Percentiles rank a stretch among this genome's conserved stretches.
phyloP scores from a whole-genome alignment of 2,329 filamentous ascomycete genomes.

The Sarocladiaceae sp. region DNA sequence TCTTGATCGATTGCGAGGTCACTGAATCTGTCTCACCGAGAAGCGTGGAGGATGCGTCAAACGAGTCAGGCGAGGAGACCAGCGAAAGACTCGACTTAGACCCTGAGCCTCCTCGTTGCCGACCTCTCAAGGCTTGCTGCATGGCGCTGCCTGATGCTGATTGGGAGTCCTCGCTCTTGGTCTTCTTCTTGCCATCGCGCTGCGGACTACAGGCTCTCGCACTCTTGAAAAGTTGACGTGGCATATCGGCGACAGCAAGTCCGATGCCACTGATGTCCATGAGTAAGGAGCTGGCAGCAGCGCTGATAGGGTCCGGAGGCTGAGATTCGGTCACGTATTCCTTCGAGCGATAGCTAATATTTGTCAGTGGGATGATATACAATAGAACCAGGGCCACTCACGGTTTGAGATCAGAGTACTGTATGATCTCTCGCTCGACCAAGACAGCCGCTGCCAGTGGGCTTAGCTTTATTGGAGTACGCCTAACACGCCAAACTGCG shows the following conservation, averaged over 20 bases:
- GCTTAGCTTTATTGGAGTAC: conserved; percentile 64
- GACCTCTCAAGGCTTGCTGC: neutral
- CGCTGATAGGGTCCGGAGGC: conserved; percentile 74
- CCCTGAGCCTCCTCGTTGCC: neutral
- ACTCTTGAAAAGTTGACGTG: conserved; percentile 50
- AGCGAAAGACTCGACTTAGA: neutral
- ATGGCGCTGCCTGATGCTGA: neutral
- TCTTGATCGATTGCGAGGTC: neutral
- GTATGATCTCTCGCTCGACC: conserved; percentile 58
- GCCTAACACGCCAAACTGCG: conserved; percentile 71
- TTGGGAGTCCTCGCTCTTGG: neutral
- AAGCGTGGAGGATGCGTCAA: neutral
- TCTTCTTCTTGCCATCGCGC: neutral
- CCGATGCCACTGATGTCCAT: conserved; percentile 77
- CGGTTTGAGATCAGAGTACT: conserved; percentile 70
- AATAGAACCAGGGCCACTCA: conserved; percentile 35
- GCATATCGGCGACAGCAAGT: conserved; percentile 76
- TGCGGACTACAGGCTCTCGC: neutral
- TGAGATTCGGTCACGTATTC: conserved; percentile 78
- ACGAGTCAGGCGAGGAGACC: neutral
- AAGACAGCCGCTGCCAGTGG: conserved; percentile 68
- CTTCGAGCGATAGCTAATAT: conserved; percentile 38
- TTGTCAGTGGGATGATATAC: neutral
- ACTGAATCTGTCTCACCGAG: neutral
- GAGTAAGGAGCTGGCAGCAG: conserved; percentile 72